Percentiles rank a stretch among this genome's conserved stretches.
Evolutionary conservation across 768 basidiomycete species (phyloP).

Genomic region (Tubosaeta sp.): DNA sequence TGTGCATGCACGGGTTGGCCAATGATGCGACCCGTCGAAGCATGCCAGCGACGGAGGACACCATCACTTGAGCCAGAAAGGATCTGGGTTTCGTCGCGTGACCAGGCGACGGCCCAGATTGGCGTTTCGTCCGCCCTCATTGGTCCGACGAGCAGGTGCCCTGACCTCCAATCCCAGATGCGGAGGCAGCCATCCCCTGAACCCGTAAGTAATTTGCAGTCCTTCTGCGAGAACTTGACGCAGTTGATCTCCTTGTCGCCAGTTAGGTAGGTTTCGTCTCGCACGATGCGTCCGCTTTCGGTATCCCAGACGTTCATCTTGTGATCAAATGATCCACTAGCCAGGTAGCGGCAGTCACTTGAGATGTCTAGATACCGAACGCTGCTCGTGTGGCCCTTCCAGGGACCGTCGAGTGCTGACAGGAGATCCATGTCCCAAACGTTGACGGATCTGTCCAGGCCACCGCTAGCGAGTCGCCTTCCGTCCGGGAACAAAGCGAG

Average conservation of each 20-base stretch:
- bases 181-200: slow-evolving; percentile 28
- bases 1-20: slow-evolving; percentile 23
- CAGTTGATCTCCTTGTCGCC: slow-evolving; percentile 26
- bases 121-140: slow-evolving; percentile 19
- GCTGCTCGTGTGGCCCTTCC: slow-evolving; percentile 23
- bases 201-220: slow-evolving; percentile 25
- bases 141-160: slow-evolving; percentile 24
- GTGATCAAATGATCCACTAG: slow-evolving; percentile 31
- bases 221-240: slow-evolving; percentile 25
- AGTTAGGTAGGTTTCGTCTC: slow-evolving; percentile 18
- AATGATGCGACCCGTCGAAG: slow-evolving; percentile 16
- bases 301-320: slow-evolving; percentile 29
- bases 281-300: slow-evolving; percentile 22
- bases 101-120: slow-evolving; percentile 30
- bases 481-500: slow-evolving; percentile 26
- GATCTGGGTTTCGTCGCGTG: slow-evolving; percentile 26
- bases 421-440: slow-evolving; percentile 27
- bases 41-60: slow-evolving; percentile 23
- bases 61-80: slow-evolving; percentile 24
- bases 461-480: slow-evolving; percentile 25
- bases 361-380: slow-evolving; percentile 28
- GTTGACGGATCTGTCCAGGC: slow-evolving; percentile 29
- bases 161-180: slow-evolving; percentile 27
- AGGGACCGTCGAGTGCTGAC: slow-evolving; percentile 14
- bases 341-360: slow-evolving; percentile 26